These are phyloP conservation scores for Pseudozyma pruni DNA, from an alignment of 1,284 basidiomycete genomes.

Conservation along the genomic window DNA sequence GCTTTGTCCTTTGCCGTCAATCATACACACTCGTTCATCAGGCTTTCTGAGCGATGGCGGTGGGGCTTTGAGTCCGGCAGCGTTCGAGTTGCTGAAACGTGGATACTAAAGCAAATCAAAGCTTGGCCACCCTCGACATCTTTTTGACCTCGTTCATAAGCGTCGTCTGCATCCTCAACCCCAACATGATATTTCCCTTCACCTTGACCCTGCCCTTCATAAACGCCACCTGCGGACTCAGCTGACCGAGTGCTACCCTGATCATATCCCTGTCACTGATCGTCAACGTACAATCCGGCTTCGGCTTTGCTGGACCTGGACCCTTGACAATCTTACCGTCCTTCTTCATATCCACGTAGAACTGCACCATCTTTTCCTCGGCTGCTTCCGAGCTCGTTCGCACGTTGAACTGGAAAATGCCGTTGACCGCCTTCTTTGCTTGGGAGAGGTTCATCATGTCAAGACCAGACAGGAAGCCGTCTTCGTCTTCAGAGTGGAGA, in stretches of 20 bases:
- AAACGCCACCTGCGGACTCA: constrained; percentile 55
- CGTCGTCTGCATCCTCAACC: constrained; percentile 54
- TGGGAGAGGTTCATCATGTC: constrained; percentile 56
- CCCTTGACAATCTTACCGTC: constrained; percentile 44
- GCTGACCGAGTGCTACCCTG: constrained; percentile 47
- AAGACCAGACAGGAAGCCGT: constrained; percentile 45
- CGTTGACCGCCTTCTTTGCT: constrained; percentile 56
- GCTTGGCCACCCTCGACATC: constrained; percentile 47
- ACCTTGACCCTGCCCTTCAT: constrained; percentile 59
- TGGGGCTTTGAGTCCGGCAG: too few relatives aligned
- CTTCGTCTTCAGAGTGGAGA: constrained; percentile 41
- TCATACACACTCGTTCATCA: constrained; percentile 4
- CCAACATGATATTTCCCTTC: constrained; percentile 60
- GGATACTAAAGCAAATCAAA: too few relatives aligned
- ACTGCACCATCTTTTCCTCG: constrained; percentile 32
- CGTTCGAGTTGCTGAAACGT: too few relatives aligned
- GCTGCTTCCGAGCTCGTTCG: constrained; percentile 16
- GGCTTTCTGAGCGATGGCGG: too few relatives aligned
- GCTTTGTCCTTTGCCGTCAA: not conserved
- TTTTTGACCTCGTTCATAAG: constrained; percentile 56
- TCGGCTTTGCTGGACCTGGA: constrained; percentile 46
- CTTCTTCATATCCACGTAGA: constrained; percentile 57
- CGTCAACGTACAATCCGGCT: constrained; percentile 53
- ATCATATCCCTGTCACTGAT: constrained; percentile 61
- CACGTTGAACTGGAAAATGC: constrained; percentile 56